These are phyloP conservation scores for Petrea volubilis DNA, from an alignment of 257 asterid species.

Conservation along the genomic window DNA sequence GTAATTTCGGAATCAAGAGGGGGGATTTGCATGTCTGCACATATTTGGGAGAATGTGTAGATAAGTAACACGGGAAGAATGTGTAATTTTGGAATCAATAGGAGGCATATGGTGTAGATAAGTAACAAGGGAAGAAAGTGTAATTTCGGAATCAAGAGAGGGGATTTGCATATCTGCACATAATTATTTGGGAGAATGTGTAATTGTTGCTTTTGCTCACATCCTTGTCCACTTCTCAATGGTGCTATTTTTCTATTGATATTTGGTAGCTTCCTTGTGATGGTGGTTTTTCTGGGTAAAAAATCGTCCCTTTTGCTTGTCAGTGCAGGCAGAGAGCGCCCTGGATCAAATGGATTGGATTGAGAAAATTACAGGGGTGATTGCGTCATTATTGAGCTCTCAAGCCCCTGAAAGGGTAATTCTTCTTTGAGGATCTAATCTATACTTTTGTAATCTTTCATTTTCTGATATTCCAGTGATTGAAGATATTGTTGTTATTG, in stretches of 20 bases:
- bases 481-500: slow-evolving; percentile 13
- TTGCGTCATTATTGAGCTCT: slow-evolving; percentile 94
- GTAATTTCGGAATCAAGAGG: too few relatives aligned
- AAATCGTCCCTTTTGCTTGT: slow-evolving; percentile 35
- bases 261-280: slow-evolving; percentile 4
- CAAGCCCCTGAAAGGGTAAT: slow-evolving; percentile 97
- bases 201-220: too few relatives aligned
- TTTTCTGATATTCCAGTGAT: neutral
- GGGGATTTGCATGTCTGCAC: too few relatives aligned
- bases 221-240: neutral
- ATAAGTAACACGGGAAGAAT: too few relatives aligned
- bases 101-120: too few relatives aligned
- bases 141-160: too few relatives aligned
- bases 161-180: too few relatives aligned
- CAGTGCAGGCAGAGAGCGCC: slow-evolving; percentile 95
- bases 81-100: too few relatives aligned
- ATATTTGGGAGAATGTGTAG: too few relatives aligned
- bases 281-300: slow-evolving; percentile 29
- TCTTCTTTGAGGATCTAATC: neutral
- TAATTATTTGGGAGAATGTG: too few relatives aligned
- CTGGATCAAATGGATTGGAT: slow-evolving; percentile 99
- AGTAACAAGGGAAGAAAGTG: too few relatives aligned
- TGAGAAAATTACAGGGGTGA: slow-evolving; percentile 98
- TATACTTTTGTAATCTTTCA: neutral
- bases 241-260: neutral